Evolutionary conservation across 2,329 filamentous ascomycete species (phyloP).

Genomic region (Aspergillus proliferans): DNA sequence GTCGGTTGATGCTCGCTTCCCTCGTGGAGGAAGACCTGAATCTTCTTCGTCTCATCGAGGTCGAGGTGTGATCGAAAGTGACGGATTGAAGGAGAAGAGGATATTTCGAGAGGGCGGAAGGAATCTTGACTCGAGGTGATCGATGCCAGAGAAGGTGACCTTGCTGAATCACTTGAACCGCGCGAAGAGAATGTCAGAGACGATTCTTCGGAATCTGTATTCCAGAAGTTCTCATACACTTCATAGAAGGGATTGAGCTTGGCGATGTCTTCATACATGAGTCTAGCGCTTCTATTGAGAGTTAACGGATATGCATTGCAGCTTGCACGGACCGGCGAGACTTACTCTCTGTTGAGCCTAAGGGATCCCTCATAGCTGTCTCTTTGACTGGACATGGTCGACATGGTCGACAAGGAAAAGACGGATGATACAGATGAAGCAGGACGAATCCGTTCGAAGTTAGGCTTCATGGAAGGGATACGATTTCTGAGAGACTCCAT

Average conservation of each 20-base stretch:
- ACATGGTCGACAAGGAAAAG: neutral
- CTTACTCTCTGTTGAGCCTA: slow-evolving; percentile 23
- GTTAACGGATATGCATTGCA: slow-evolving; percentile 1
- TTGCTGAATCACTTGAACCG: slow-evolving; percentile 11
- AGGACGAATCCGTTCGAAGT: slow-evolving; percentile 3
- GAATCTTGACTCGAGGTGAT: slow-evolving; percentile 4
- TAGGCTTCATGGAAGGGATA: slow-evolving; percentile 3
- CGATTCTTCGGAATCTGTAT: slow-evolving; percentile 6
- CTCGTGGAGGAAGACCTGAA: slow-evolving; percentile 6
- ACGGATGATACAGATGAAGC: slow-evolving; percentile 6
- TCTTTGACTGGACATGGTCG: neutral
- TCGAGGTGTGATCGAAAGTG: neutral
- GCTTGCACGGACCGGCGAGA: neutral
- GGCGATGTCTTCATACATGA: slow-evolving; percentile 19
- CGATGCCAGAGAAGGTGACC: slow-evolving; percentile 13
- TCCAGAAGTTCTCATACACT: slow-evolving; percentile 17
- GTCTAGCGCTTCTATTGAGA: slow-evolving; percentile 12
- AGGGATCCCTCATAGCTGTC: slow-evolving; percentile 18
- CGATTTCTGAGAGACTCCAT: slow-evolving; percentile 1
- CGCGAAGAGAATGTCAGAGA: slow-evolving; percentile 7
- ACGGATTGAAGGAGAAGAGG: slow-evolving; percentile 4
- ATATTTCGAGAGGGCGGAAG: slow-evolving; percentile 7
- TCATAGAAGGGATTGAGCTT: slow-evolving; percentile 23
- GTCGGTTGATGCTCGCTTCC: slow-evolving; percentile 9
- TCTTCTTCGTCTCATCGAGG: slow-evolving; percentile 1